Conservation (phyloP, 2,329 filamentous ascomycete genomes). For the Monosporascus cannonballus region DNA sequence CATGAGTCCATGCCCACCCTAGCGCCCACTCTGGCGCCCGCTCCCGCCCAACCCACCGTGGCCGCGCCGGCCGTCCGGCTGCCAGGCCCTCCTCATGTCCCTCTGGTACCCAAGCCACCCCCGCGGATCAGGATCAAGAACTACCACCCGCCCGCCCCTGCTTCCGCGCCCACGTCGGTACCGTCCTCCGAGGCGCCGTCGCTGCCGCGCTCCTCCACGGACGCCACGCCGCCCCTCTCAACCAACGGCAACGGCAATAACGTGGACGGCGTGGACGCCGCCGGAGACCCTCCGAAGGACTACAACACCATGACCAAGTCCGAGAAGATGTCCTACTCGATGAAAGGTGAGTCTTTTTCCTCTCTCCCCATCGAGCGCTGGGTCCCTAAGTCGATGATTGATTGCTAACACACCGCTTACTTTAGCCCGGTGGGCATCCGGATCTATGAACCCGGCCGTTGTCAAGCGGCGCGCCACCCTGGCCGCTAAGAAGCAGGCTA, state of each 20-base stretch:
- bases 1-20: slow-evolving; percentile 5
- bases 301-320: slow-evolving; percentile 58
- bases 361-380: too few species aligned
- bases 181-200: slow-evolving; percentile 14
- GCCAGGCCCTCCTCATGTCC: slow-evolving; percentile 4
- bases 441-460: slow-evolving; percentile 55
- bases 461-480: slow-evolving; percentile 55
- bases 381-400: not conserved
- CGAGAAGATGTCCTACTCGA: slow-evolving; percentile 60
- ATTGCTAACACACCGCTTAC: slow-evolving; percentile 19
- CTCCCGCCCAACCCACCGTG: slow-evolving; percentile 1
- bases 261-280: slow-evolving; percentile 11
- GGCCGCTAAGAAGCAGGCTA: slow-evolving; percentile 50
- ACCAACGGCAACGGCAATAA: slow-evolving; percentile 2
- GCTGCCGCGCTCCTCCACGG: slow-evolving; percentile 7
- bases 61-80: slow-evolving; percentile 6
- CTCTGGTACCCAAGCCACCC: slow-evolving; percentile 12
- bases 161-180: slow-evolving; percentile 4
- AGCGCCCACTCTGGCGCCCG: slow-evolving; percentile 1
- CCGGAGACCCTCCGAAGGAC: slow-evolving; percentile 39
- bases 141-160: slow-evolving; percentile 13
- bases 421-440: slow-evolving; percentile 53
- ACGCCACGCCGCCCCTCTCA: slow-evolving; percentile 5
- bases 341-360: slow-evolving; percentile 47
- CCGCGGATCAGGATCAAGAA: slow-evolving; percentile 31